phyloP scores from a whole-genome alignment of 2,329 filamentous ascomycete species.

The Sporothrix humicola region DNA sequence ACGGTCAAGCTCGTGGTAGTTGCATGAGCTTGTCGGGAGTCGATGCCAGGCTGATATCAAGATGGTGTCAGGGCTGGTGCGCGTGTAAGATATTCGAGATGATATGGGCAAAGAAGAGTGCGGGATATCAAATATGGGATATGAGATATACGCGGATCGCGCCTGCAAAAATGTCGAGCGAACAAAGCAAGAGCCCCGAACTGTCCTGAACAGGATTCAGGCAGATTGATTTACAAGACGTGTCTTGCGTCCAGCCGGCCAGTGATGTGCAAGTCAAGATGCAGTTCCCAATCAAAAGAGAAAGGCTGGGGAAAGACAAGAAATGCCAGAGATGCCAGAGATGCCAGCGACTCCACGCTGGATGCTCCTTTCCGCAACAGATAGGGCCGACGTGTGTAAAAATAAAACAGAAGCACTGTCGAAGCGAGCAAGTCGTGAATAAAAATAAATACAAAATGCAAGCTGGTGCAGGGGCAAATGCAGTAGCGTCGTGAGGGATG shows the following conservation, averaged over 20 bases:
- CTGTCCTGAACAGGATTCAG: conserved; percentile 11
- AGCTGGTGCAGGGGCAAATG: conserved; percentile 10
- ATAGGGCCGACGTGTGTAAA: conserved; percentile 1
- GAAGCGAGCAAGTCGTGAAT: conserved; percentile 5
- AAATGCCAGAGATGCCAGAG: neutral
- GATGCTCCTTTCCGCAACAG: neutral
- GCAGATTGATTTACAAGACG: conserved; percentile 19
- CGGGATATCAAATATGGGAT: neutral
- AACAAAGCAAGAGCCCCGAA: neutral
- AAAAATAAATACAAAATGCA: conserved; percentile 2
- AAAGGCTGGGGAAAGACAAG: neutral
- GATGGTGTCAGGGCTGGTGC: neutral
- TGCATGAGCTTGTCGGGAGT: conserved; percentile 8
- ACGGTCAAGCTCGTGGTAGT: neutral
- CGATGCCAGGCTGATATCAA: conserved; percentile 10
- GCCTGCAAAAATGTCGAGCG: neutral
- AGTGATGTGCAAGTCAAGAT: neutral
- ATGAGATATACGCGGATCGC: conserved; percentile 1
- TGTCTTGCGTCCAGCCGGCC: conserved; percentile 15
- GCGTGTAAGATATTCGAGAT: neutral
- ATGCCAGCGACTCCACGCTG: neutral
- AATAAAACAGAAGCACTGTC: neutral
- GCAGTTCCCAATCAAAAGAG: neutral
- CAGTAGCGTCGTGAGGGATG: conserved; percentile 22
- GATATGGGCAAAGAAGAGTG: neutral